Conservation (phyloP, 176 grass and related monocot species). For the Eleusine coracana region DNA sequence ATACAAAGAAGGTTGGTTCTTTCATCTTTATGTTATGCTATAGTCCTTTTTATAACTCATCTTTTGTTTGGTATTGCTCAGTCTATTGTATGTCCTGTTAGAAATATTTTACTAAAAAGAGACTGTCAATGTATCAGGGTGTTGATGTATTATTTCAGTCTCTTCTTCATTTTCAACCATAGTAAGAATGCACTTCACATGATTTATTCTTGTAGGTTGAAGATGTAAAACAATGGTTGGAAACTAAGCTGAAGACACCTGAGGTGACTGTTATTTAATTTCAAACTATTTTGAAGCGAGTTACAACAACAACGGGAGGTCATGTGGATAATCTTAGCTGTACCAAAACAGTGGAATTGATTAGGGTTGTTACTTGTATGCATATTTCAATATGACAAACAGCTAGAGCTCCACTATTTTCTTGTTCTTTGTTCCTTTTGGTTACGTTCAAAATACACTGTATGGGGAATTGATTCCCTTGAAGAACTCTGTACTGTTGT, state of each 20-base stretch:
- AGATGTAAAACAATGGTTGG: constrained; percentile 92
- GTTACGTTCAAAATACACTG: neutral
- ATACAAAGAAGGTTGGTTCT: constrained; percentile 86
- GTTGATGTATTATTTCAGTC: constrained; percentile 12
- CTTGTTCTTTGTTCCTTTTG: neutral
- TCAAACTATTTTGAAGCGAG: neutral
- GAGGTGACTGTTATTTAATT: constrained; percentile 62
- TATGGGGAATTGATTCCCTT: neutral
- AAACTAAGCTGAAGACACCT: constrained; percentile 67
- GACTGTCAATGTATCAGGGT: constrained; percentile 10
- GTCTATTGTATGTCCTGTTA: neutral
- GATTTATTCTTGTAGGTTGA: constrained; percentile 65
- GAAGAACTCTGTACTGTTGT: neutral
- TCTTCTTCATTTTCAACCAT: constrained; percentile 5
- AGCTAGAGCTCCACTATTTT: constrained; percentile 6
- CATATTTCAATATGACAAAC: constrained; percentile 12
- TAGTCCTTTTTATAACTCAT: constrained; percentile 23
- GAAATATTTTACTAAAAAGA: neutral
- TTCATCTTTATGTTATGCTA: neutral
- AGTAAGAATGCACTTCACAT: constrained; percentile 5
- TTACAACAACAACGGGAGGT: neutral
- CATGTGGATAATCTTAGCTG: neutral
- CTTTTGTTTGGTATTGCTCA: constrained; percentile 3
- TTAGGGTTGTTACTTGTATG: constrained; percentile 17
- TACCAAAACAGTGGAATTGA: neutral